phyloP scores from a whole-genome alignment of 31 red algal species.

The Asparagopsis taxiformis region DNA sequence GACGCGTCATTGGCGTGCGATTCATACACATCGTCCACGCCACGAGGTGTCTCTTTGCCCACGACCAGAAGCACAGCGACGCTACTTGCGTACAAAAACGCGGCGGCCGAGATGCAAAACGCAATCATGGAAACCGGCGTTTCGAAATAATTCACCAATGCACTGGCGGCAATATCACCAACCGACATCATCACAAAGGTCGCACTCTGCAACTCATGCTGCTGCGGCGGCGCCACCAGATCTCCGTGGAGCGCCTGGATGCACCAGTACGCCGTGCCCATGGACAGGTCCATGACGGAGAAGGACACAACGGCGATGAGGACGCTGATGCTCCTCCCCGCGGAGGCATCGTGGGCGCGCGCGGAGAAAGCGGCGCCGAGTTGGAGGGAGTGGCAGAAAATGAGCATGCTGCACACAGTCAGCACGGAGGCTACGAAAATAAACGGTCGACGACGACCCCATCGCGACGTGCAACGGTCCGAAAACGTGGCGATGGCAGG shows the following conservation, averaged over 20 bases:
- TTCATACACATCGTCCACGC: slow-evolving; percentile 8
- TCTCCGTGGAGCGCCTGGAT: slow-evolving; percentile 74
- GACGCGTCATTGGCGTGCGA: not conserved
- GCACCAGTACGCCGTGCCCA: slow-evolving; percentile 70
- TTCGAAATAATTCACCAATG: slow-evolving; percentile 31
- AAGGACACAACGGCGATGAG: slow-evolving; percentile 54
- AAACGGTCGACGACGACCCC: slow-evolving; percentile 75
- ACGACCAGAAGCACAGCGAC: slow-evolving; percentile 27
- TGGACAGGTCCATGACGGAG: slow-evolving; percentile 62
- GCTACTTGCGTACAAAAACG: slow-evolving; percentile 15
- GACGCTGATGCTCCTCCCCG: not conserved
- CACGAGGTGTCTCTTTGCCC: slow-evolving; percentile 27
- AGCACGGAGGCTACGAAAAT: slow-evolving; percentile 51
- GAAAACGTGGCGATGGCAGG: slow-evolving; percentile 58
- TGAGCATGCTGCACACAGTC: slow-evolving; percentile 46
- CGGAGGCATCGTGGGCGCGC: not conserved
- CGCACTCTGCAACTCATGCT: slow-evolving; percentile 64
- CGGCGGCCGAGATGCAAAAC: slow-evolving; percentile 24
- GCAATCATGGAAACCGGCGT: slow-evolving; percentile 44
- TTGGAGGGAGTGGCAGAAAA: slow-evolving; percentile 38
- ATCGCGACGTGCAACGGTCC: slow-evolving; percentile 48
- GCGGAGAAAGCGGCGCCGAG: slow-evolving; percentile 19
- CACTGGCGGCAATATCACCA: slow-evolving; percentile 52
- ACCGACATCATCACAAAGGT: slow-evolving; percentile 42
- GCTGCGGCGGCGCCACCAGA: slow-evolving; percentile 52